phyloP scores from a whole-genome alignment of 257 asterid genomes.

The Penstemon barbatus region DNA sequence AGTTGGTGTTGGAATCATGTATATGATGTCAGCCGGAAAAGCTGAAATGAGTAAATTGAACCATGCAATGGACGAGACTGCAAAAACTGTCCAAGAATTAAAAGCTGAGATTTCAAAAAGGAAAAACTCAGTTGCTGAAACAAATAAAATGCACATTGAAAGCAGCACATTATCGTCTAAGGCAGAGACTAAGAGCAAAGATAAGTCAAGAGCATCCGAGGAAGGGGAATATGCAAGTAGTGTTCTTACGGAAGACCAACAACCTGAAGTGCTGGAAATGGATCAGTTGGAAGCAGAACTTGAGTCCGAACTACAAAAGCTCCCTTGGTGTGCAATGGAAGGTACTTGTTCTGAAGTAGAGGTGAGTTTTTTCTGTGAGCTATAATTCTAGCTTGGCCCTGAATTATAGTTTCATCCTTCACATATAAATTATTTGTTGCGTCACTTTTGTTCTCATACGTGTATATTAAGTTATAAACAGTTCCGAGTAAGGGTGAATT shows the following conservation, averaged over 20 bases:
- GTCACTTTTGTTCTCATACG: not conserved
- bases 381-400: not conserved
- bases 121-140: constrained; percentile 31
- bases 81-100: constrained; percentile 59
- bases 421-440: not conserved
- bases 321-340: constrained; percentile 43
- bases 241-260: constrained; percentile 42
- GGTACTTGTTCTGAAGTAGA: constrained; percentile 32
- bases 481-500: too few species aligned
- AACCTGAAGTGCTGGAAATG: constrained; percentile 49
- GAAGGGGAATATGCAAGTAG: constrained; percentile 46
- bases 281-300: constrained; percentile 61
- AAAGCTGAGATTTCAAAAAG: constrained; percentile 56
- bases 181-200: constrained; percentile 20
- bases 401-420: too few species aligned
- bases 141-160: constrained; percentile 3
- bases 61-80: constrained; percentile 59
- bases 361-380: constrained; percentile 26
- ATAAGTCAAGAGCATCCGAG: constrained; percentile 16
- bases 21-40: constrained; percentile 76
- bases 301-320: constrained; percentile 50
- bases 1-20: constrained; percentile 71
- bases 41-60: constrained; percentile 55
- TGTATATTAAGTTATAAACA: too few species aligned
- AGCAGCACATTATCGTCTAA: constrained; percentile 1